A percentile compares a stretch with the other conserved stretches of the same genome.
phyloP scores from a whole-genome alignment of 495 filamentous ascomycete species.

The Aspergillus indologenus region DNA sequence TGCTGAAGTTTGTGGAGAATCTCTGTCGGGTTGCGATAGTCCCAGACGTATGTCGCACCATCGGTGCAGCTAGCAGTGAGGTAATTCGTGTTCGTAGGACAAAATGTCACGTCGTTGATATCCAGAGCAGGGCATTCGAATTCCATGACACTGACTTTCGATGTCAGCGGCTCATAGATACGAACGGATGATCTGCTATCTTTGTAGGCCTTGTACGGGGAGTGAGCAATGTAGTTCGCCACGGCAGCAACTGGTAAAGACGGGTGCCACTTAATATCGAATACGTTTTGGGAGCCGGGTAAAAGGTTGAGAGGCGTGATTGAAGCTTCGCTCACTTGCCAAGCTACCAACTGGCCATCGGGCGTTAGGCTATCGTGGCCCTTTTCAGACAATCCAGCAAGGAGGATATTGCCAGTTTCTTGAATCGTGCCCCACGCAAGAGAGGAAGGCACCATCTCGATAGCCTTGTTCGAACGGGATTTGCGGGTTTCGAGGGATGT shows the following conservation, averaged over 20 bases:
- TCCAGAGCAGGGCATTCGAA: slow-evolving; percentile 75
- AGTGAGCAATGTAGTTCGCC: slow-evolving; percentile 43
- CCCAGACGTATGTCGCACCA: slow-evolving; percentile 82
- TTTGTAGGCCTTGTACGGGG: slow-evolving; percentile 32
- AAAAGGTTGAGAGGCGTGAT: slow-evolving; percentile 41
- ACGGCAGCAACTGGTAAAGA: slow-evolving; percentile 53
- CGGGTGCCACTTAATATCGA: slow-evolving; percentile 79
- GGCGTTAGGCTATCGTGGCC: slow-evolving; percentile 46
- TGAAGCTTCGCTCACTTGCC: slow-evolving; percentile 55
- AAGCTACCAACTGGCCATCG: slow-evolving; percentile 70
- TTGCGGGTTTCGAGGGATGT: slow-evolving; percentile 16
- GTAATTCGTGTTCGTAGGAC: slow-evolving; percentile 49
- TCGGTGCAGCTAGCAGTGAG: slow-evolving; percentile 83
- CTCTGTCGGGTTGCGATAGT: slow-evolving; percentile 54
- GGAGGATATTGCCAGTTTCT: slow-evolving; percentile 54
- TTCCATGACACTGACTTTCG: slow-evolving; percentile 28
- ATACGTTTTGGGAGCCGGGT: slow-evolving; percentile 66
- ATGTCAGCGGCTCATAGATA: slow-evolving; percentile 43
- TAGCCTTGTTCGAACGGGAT: slow-evolving; percentile 41
- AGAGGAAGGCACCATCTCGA: slow-evolving; percentile 60
- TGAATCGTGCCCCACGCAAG: slow-evolving; percentile 65
- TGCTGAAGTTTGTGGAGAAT: slow-evolving; percentile 69
- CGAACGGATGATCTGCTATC: slow-evolving; percentile 49
- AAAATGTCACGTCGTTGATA: slow-evolving; percentile 76
- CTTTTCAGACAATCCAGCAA: slow-evolving; percentile 74